A percentile compares a stretch with the other conserved stretches of the same genome.
Conservation (phyloP, 345 rosid species). For the Microthlaspi erraticum region DNA sequence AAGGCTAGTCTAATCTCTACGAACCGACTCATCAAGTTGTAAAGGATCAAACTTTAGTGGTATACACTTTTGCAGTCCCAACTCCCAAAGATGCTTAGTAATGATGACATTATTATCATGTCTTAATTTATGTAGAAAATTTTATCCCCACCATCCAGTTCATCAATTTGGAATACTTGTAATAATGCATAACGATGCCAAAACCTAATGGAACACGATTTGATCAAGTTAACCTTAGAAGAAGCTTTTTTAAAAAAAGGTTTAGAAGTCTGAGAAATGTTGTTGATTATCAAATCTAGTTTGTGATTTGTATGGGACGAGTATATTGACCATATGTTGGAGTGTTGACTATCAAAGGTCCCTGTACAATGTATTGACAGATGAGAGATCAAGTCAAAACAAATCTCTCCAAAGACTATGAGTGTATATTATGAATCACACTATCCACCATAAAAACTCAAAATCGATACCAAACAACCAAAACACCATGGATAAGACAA, state of each 20-base stretch:
- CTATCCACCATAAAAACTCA: slow-evolving; percentile 22
- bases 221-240: neutral
- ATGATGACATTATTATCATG: slow-evolving; percentile 26
- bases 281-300: neutral
- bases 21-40: slow-evolving; percentile 26
- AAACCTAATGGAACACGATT: neutral
- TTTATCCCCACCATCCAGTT: neutral
- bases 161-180: slow-evolving; percentile 11
- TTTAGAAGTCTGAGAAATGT: neutral
- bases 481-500: slow-evolving; percentile 34
- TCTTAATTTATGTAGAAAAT: neutral
- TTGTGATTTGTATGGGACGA: neutral
- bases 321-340: neutral
- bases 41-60: slow-evolving; percentile 30
- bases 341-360: neutral
- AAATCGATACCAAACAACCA: slow-evolving; percentile 14
- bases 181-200: neutral
- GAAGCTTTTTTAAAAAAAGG: too few species aligned
- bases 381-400: slow-evolving; percentile 12
- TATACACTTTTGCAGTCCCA: slow-evolving; percentile 5
- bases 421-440: neutral
- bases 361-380: neutral
- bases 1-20: slow-evolving; percentile 3
- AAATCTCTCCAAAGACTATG: slow-evolving; percentile 2
- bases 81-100: slow-evolving; percentile 13